Percentiles rank a stretch among this genome's conserved stretches.
Evolutionary conservation across 2,329 filamentous ascomycete genomes (phyloP).

Genomic region (Fusarium decemcellulare): DNA sequence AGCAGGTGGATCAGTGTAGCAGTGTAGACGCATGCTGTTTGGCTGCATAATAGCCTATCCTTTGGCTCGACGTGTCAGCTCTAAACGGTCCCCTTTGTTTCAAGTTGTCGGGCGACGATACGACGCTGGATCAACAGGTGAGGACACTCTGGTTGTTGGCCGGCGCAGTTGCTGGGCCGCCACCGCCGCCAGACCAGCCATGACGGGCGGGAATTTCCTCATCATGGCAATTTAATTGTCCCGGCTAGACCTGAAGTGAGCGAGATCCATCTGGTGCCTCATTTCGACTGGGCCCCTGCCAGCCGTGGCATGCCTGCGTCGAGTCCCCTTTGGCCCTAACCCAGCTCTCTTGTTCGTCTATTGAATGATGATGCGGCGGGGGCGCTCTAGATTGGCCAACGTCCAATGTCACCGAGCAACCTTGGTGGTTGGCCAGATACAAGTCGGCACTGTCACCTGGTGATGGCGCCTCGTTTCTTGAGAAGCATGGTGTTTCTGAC

Average conservation of each 20-base stretch:
- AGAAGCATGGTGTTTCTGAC: not conserved
- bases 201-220: conserved; percentile 33
- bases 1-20: conserved; percentile 5
- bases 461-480: conserved; percentile 19
- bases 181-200: conserved; percentile 12
- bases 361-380: conserved; percentile 15
- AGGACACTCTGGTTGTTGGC: conserved; percentile 27
- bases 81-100: conserved; percentile 29
- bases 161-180: conserved; percentile 23
- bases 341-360: conserved; percentile 20
- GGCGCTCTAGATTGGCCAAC: conserved; percentile 1
- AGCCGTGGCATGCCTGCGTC: conserved; percentile 24
- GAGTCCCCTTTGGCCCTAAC: conserved; percentile 3
- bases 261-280: conserved; percentile 44
- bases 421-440: conserved; percentile 8
- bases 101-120: conserved; percentile 19
- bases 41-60: conserved; percentile 12
- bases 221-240: conserved; percentile 38
- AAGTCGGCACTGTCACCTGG: not conserved
- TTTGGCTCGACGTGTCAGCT: conserved; percentile 19
- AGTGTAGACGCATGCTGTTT: conserved; percentile 1
- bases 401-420: conserved; percentile 35
- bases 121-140: not conserved
- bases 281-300: conserved; percentile 44
- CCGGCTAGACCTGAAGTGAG: conserved; percentile 42